Conservation (phyloP, 345 rosid genomes). For the Toxicodendron radicans region DNA sequence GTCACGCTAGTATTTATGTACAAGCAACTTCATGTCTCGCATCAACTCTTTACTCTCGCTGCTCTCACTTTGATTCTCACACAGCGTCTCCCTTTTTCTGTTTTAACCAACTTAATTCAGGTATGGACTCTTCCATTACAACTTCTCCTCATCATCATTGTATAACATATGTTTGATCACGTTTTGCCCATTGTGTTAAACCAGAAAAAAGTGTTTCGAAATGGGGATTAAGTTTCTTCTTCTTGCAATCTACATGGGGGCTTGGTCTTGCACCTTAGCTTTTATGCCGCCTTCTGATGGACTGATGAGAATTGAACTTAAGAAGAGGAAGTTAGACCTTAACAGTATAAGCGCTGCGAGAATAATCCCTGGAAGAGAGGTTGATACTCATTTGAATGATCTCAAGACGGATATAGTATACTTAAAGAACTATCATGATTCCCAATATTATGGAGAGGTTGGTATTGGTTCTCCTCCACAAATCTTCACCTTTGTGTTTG, state of each 20-base stretch:
- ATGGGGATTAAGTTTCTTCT: conserved; percentile 36
- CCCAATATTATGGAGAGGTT: conserved; percentile 67
- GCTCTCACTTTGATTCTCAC: neutral
- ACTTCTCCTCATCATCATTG: neutral
- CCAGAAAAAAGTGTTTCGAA: neutral
- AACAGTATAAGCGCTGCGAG: conserved; percentile 32
- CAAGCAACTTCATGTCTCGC: neutral
- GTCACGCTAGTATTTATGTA: neutral
- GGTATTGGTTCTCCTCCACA: conserved; percentile 66
- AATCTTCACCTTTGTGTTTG: conserved; percentile 52
- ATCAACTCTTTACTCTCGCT: neutral
- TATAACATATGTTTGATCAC: too few relatives aligned
- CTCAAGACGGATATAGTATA: conserved; percentile 32
- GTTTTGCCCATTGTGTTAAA: neutral
- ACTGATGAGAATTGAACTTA: conserved; percentile 41
- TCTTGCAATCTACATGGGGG: conserved; percentile 30
- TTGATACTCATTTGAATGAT: conserved; percentile 1
- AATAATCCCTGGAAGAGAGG: conserved; percentile 22
- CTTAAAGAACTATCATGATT: conserved; percentile 54
- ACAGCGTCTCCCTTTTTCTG: neutral
- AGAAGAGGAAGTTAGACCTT: conserved; percentile 36
- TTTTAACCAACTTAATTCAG: neutral
- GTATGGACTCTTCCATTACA: neutral
- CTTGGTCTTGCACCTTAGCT: conserved; percentile 29
- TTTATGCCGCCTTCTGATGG: conserved; percentile 25